These are phyloP conservation scores for Aspergillus pseudoviridinutans DNA, from an alignment of 2,329 filamentous ascomycete genomes.

Conservation along the genomic window DNA sequence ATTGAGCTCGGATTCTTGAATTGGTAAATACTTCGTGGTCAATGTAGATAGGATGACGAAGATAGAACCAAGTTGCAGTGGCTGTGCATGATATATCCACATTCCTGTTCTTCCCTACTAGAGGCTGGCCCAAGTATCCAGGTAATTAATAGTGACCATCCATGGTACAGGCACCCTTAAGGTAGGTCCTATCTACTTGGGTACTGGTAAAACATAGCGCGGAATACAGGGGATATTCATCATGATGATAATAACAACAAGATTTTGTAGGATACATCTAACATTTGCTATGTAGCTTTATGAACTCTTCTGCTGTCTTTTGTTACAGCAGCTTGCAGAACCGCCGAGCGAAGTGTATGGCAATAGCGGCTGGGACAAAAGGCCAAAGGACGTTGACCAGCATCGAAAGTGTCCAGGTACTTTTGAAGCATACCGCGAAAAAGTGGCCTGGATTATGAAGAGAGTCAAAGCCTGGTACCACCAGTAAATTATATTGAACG, in stretches of 20 bases:
- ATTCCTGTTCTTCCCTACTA: not conserved
- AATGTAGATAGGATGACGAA: not conserved
- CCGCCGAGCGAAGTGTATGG: constrained; percentile 54
- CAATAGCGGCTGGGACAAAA: constrained; percentile 67
- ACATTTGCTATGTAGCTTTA: too few relatives aligned
- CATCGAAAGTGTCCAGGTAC: constrained; percentile 60
- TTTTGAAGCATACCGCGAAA: constrained; percentile 59
- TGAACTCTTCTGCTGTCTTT: not conserved
- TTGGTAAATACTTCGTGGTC: too few relatives aligned
- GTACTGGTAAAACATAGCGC: not conserved
- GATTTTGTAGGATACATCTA: not conserved
- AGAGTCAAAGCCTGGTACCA: not conserved
- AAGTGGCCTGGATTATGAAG: constrained; percentile 64
- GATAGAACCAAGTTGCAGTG: not conserved
- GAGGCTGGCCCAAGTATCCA: too few relatives aligned
- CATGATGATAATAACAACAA: not conserved
- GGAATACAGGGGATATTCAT: not conserved
- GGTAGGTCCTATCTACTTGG: not conserved
- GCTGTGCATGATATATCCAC: not conserved
- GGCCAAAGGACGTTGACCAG: constrained; percentile 71
- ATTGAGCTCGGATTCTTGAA: too few relatives aligned
- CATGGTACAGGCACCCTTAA: not conserved
- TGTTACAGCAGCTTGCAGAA: not conserved
- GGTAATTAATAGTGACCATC: too few relatives aligned
- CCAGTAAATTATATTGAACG: not conserved